Evolutionary conservation across 129 eudicot genomes (phyloP), one percentile per base, ranked within the genome.

Genomic region (Lactuca saligna): DNA sequence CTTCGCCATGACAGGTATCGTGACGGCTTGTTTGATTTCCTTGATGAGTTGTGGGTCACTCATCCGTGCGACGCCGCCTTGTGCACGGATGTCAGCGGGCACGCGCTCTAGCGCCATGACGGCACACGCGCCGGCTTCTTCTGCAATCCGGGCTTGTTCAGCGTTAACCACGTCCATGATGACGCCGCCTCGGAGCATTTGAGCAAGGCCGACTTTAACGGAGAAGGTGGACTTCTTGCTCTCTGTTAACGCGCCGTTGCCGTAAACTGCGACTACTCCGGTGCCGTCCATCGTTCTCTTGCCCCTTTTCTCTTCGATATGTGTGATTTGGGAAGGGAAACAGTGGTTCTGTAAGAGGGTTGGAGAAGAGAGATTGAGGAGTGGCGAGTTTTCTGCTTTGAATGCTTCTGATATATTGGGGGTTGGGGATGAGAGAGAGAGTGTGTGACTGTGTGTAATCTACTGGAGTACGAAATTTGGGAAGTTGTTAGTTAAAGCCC

Each of bases 151-250:
- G 3, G 85, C 85, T 62, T 81, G 85, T 6, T 81, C 85, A n/a
- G 79, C 82, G 79, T 71, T 81, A 8, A 77, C 79, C 44, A 81
- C 85, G 76, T 81, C 82, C 82, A 81, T 77, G 53, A 81, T 76
- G n/a, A 77, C 85, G 73, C 85, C 85, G 69, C 85, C 85, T 0
- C 85, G 79, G 11, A 81, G 85, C 85, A 81, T 81, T 60, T 81
- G 85, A 10, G 85, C 85, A 0, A 81, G 69, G 4, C 85, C 85
- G 0, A 81, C 85, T 16, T 81, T 81, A 50, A 81, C 82, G 54
- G 85, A 77, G 75, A 70, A 81, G 11, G 96, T 84, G 0, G 81
- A 76, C 35, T 81, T 69, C 65, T 76, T 81, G 69, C 82, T 57
- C 69, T 81, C 82, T 14, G 85, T 67, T 17, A 76, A 15, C 14